Percentiles rank a stretch among this genome's conserved stretches.
Conservation (phyloP, 2,329 filamentous ascomycete genomes). For the Aspergillus persii region DNA sequence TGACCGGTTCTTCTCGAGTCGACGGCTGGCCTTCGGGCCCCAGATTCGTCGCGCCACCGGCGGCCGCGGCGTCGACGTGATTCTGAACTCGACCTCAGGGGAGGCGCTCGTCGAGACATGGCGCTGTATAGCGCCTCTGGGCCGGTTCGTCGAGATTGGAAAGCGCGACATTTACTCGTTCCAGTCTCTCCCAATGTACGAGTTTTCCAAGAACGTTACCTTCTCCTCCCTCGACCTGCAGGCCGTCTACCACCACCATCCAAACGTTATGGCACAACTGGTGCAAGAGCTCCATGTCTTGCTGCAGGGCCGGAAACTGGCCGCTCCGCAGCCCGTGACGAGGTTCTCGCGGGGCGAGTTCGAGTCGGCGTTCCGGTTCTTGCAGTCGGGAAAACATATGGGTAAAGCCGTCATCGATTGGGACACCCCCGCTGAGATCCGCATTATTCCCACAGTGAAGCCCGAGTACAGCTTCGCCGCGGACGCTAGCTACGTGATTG, state of each 20-base stretch:
- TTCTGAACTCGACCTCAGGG: background rate
- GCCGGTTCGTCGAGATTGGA: background rate
- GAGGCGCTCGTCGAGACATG: background rate
- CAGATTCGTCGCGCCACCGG: background rate
- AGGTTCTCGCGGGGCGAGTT: background rate
- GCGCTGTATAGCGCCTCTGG: background rate
- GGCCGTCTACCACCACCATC: background rate
- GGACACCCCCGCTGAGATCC: background rate
- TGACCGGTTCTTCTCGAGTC: no score
- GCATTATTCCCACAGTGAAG: background rate
- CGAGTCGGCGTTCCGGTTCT: background rate
- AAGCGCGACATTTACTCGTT: background rate
- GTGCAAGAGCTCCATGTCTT: no score
- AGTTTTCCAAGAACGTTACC: no score
- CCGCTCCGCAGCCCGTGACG: no score
- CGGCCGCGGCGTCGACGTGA: background rate
- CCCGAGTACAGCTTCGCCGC: background rate
- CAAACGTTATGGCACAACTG: no score
- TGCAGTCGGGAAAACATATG: background rate
- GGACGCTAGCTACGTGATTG: background rate
- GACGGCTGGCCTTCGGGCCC: no score
- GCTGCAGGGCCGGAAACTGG: no score
- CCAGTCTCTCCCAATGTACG: no score
- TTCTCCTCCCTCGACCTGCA: no score
- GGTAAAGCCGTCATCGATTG: background rate